These are phyloP conservation scores for Fusarium clavum DNA, from an alignment of 2,329 filamentous ascomycete genomes.

Conservation along the genomic window DNA sequence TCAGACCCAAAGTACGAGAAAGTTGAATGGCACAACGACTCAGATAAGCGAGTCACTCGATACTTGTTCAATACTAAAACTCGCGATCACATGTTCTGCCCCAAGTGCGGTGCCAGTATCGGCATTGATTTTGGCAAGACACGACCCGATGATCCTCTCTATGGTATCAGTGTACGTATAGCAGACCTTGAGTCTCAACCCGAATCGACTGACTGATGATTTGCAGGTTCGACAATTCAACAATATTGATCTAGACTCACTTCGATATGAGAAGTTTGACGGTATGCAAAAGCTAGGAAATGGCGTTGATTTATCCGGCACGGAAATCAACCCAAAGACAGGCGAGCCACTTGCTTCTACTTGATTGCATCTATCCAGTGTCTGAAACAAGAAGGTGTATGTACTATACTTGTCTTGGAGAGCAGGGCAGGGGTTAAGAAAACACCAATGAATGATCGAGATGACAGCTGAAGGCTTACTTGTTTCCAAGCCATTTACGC, in stretches of 20 bases:
- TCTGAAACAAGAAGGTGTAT: constrained; percentile 4
- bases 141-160: constrained; percentile 45
- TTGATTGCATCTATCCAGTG: background rate
- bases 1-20: constrained; percentile 55
- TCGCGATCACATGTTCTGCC: constrained; percentile 63
- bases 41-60: constrained; percentile 44
- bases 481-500: constrained; percentile 44
- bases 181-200: fast-evolving
- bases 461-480: constrained; percentile 24
- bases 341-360: constrained; percentile 7
- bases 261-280: constrained; percentile 53
- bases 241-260: constrained; percentile 54
- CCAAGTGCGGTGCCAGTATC: constrained; percentile 59
- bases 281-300: constrained; percentile 51
- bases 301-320: constrained; percentile 55
- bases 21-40: constrained; percentile 57
- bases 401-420: background rate
- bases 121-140: constrained; percentile 57
- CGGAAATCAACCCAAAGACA: constrained; percentile 12
- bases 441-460: constrained; percentile 29
- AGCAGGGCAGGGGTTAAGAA: background rate
- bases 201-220: constrained; percentile 5
- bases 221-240: constrained; percentile 57
- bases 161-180: constrained; percentile 58
- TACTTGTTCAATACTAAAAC: constrained; percentile 59